These are phyloP conservation scores for Thalassiosira hispida DNA, from an alignment of 352 stramenopile genomes.

Conservation along the genomic window DNA sequence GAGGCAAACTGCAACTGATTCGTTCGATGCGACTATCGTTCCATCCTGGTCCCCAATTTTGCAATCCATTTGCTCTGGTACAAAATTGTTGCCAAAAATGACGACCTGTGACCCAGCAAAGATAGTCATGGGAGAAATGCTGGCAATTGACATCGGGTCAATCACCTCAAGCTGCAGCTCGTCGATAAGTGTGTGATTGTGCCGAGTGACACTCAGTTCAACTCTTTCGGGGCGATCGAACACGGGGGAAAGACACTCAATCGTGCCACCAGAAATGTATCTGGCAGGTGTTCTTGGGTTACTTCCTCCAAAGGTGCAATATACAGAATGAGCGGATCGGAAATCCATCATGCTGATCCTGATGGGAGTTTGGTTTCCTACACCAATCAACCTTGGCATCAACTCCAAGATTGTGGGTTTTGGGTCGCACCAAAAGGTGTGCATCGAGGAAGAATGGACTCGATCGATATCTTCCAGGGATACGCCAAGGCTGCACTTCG, in stretches of 20 bases:
- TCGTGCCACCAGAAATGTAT: neutral
- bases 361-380: conserved; percentile 20
- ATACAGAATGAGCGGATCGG: neutral
- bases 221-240: conserved; percentile 33
- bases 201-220: neutral
- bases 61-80: conserved; percentile 29
- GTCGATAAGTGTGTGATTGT: conserved; percentile 12
- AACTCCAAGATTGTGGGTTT: conserved; percentile 15
- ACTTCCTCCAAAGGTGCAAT: conserved; percentile 26
- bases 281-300: neutral
- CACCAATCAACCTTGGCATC: conserved; percentile 17
- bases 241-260: conserved; percentile 30
- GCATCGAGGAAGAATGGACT: neutral
- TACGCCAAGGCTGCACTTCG: conserved; percentile 14
- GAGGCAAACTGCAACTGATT: conserved; percentile 19
- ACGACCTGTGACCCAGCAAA: conserved; percentile 24
- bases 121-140: conserved; percentile 15
- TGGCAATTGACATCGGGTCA: conserved; percentile 22
- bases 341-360: conserved; percentile 12
- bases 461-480: conserved; percentile 2
- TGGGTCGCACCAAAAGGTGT: conserved; percentile 37
- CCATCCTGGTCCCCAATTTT: conserved; percentile 8
- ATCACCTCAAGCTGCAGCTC: conserved; percentile 24
- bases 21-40: conserved; percentile 5
- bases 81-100: conserved; percentile 38